Conservation (phyloP, 345 rosid genomes). For the Erodium maritimum region DNA sequence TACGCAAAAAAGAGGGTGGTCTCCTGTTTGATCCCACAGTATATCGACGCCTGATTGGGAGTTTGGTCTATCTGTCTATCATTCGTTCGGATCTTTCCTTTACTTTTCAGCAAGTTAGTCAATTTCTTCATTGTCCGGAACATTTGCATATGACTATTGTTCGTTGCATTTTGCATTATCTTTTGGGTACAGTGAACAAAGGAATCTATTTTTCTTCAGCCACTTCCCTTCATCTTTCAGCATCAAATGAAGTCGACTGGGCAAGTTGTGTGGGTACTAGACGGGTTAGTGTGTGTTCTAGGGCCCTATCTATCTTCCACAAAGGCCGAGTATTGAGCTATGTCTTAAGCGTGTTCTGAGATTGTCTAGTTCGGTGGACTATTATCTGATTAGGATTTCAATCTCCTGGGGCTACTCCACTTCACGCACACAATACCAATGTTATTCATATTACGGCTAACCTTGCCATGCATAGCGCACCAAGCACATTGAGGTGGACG, state of each 20-base stretch:
- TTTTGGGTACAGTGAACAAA: neutral
- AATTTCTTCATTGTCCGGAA: neutral
- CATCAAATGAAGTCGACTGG: neutral
- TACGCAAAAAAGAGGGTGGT: slow-evolving; percentile 3
- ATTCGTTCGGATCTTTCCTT: neutral
- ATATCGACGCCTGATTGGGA: neutral
- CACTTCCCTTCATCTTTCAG: neutral
- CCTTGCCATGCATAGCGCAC: neutral
- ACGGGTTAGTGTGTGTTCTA: slow-evolving; percentile 2
- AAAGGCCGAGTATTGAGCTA: slow-evolving; percentile 1
- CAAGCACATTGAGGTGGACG: neutral
- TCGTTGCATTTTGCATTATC: neutral
- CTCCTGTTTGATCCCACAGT: neutral
- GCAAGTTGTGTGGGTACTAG: neutral
- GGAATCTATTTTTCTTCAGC: neutral
- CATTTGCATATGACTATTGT: slow-evolving; percentile 1
- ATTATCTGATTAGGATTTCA: neutral
- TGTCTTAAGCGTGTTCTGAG: neutral
- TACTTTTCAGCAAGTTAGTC: neutral
- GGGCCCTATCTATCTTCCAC: neutral
- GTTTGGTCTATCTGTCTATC: neutral
- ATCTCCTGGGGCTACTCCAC: neutral
- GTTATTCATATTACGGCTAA: neutral
- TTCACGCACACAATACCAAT: neutral
- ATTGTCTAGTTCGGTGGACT: neutral